These are phyloP conservation scores for Pachyrhizus erosus DNA, from an alignment of 306 rosid genomes.

Conservation along the genomic window DNA sequence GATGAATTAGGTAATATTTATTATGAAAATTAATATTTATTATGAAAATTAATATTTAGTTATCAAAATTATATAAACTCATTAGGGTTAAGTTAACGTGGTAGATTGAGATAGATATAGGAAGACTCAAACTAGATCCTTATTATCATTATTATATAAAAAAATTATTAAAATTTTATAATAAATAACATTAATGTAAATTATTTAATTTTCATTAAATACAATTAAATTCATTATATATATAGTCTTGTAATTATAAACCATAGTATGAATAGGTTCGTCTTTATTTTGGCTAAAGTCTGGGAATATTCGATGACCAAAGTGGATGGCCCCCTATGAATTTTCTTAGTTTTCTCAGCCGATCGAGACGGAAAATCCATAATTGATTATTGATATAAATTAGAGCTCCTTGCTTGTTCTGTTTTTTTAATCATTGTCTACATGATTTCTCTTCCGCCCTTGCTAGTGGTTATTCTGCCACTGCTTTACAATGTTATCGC, in stretches of 20 bases:
- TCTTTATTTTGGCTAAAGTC: not conserved
- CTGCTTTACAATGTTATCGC: constrained; percentile 36
- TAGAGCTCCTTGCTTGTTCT: not conserved
- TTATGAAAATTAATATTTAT: too few relatives aligned
- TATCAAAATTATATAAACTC: too few relatives aligned
- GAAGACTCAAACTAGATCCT: too few relatives aligned
- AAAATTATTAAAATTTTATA: too few relatives aligned
- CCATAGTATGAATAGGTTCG: not conserved
- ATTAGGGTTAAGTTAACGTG: too few relatives aligned
- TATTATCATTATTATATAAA: too few relatives aligned
- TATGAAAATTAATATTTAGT: too few relatives aligned
- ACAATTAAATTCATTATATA: too few relatives aligned
- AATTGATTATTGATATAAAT: not conserved
- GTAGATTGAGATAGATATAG: too few relatives aligned
- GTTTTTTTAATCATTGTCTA: not conserved
- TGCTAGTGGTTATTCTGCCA: constrained; percentile 41
- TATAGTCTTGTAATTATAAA: not conserved
- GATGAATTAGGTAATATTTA: too few relatives aligned
- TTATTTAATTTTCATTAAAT: too few relatives aligned
- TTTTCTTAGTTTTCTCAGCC: constrained; percentile 60
- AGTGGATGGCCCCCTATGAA: not conserved
- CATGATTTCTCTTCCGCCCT: constrained; percentile 51
- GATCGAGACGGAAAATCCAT: constrained; percentile 11
- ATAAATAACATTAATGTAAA: too few relatives aligned
- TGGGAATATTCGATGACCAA: constrained; percentile 11